phyloP scores from a whole-genome alignment of 345 rosid genomes.

The Gossypium bickii region DNA sequence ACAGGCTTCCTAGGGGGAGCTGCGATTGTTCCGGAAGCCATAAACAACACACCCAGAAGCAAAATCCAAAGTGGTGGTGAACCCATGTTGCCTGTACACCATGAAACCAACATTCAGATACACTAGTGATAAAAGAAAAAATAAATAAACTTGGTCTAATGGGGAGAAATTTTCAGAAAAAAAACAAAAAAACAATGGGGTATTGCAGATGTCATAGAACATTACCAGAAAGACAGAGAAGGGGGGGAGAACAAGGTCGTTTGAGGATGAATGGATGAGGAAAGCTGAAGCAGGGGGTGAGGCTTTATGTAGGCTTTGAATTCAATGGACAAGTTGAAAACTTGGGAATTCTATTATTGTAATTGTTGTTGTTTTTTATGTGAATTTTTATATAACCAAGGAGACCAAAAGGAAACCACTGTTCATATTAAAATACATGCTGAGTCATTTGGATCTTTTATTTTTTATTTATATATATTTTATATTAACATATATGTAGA shows the following conservation, averaged over 20 bases:
- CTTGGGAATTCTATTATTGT: too few species aligned
- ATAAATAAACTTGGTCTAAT: neutral
- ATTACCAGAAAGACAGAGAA: neutral
- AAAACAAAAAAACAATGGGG: neutral
- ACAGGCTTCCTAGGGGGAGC: constrained; percentile 53
- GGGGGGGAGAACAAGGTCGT: neutral
- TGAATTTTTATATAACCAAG: too few species aligned
- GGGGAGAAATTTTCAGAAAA: neutral
- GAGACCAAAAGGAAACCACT: too few species aligned
- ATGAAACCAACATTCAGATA: neutral
- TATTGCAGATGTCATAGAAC: too few species aligned
- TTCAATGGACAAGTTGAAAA: neutral
- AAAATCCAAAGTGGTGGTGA: constrained; percentile 19
- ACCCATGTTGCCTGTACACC: neutral
- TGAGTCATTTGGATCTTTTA: too few species aligned
- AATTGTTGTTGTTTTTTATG: too few species aligned
- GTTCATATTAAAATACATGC: too few species aligned
- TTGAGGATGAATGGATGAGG: neutral
- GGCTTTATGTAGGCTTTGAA: neutral
- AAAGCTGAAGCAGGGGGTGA: neutral
- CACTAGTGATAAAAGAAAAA: neutral
- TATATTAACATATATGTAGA: too few species aligned
- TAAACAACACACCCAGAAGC: constrained; percentile 29
- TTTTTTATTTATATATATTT: too few species aligned
- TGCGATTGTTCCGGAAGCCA: constrained; percentile 51